Evolutionary conservation across 768 basidiomycete species (phyloP), one percentile per base, ranked within the genome.

Genomic region (Nidularia sp.): DNA sequence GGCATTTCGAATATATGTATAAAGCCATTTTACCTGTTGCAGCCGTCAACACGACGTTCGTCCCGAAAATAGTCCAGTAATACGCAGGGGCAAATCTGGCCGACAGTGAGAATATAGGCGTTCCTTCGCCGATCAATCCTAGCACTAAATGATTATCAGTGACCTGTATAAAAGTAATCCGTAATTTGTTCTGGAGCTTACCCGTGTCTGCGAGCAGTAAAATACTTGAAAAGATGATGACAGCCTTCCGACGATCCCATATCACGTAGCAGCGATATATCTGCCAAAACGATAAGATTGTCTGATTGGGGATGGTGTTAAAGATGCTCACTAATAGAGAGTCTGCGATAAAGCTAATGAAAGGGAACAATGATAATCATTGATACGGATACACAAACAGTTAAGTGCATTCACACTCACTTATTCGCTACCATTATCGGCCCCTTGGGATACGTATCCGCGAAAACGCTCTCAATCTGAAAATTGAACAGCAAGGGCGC

Each of bases 41-140:
- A 35, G 58, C 41, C 6, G 63, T 63, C 55, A 67, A 54, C 18
- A 59, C 8, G 13, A 61, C 53, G 42, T 63, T 66, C 29, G 64
- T 58, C 3, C 47, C 58, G 36, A 67, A 60, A 8, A 66, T 54
- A n/a, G 58, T 58, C 64, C 64, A 66, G 36, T 57, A 55, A 46
- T 60, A 67, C 5, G 58, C 43, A 6, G 56, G 57, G 18, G 46
- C 54, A 34, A 53, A 50, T 29, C 41, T 48, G 8, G 13, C 36
- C 9, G 5, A 6, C 8, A 51, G 12, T 41, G 42, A 52, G 4
- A 54, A 48, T 32, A 36, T 29, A 8, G 29, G 22, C 4, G 25
- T 32, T 32, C 39, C 50, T 35, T 47, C 49, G 48, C 50, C 54
- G n/a, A 51, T 36, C 51, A 55, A 64, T 32, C 63, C 63, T 57